Conservation (phyloP, 2,329 filamentous ascomycete genomes). For the Cercospora sesami region DNA sequence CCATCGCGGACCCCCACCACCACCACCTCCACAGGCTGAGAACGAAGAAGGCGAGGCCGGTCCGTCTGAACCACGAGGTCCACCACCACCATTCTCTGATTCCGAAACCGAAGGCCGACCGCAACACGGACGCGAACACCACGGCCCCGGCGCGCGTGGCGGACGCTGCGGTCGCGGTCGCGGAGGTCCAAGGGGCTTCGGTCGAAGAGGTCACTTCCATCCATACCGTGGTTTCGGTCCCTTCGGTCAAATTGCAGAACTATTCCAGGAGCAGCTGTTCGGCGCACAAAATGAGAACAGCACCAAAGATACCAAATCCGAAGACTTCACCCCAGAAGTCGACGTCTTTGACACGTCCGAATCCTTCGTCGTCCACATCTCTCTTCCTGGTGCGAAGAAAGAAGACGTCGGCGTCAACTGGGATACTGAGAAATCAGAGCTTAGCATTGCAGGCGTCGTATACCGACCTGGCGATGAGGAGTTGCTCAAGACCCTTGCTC, state of each 20-base stretch:
- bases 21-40: constrained; percentile 26
- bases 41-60: constrained; percentile 26
- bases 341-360: constrained; percentile 72
- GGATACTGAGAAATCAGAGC: constrained; percentile 65
- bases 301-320: constrained; percentile 19
- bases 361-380: constrained; percentile 68
- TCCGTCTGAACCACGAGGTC: constrained; percentile 29
- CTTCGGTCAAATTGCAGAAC: constrained; percentile 36
- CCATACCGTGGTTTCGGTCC: constrained; percentile 29
- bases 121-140: constrained; percentile 22
- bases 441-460: constrained; percentile 71
- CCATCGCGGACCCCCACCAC: constrained; percentile 23
- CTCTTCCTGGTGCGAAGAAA: constrained; percentile 76
- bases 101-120: constrained; percentile 17
- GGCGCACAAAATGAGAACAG: constrained; percentile 29
- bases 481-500: constrained; percentile 63
- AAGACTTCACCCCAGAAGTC: constrained; percentile 62
- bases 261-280: constrained; percentile 43
- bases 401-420: constrained; percentile 76
- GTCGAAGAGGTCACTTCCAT: constrained; percentile 24
- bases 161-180: constrained; percentile 33
- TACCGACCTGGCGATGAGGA: constrained; percentile 71
- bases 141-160: constrained; percentile 35
- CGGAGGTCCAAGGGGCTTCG: constrained; percentile 35
- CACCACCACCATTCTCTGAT: constrained; percentile 29